Base-by-base conservation (phyloP, 2,329 filamentous ascomycete genomes). In the Lachnellula subtilissima region DNA sequence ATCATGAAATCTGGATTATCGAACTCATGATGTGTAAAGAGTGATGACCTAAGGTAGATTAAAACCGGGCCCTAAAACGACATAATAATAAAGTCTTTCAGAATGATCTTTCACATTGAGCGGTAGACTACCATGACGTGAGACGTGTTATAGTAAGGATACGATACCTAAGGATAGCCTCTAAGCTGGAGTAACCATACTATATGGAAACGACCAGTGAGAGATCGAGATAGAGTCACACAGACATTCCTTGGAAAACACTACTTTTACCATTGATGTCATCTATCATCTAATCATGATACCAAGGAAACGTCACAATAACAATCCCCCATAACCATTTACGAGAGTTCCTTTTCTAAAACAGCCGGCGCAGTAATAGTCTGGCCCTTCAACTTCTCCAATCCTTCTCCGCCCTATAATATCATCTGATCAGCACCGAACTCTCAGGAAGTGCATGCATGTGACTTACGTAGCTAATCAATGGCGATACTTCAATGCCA, bases 391-490 rank as follows among this genome's bases (percentile, higher is more conserved):
- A 83, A 71, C 39, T 77, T 73, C 55, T 83, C 81, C 7, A 88
- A 72, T 35, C 83, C 84, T 71, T 87, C 85, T 56, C 85, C 85
- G 56, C 78, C 80, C 82, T 84, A 58, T 61, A 74, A 52, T 74
- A 76, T 60, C 79, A 84, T 43, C 81, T 60, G 79, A 84, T 43
- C 81, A 82, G 58, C 85, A 74, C 7, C 15, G 9, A 48, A 11
- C 35, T 60, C 48, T n/a, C 23, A 22, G 36, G 45, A 40, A 25
- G 1, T 55, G 25, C 14, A 17, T 37, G 52, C 42, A 48, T 39
- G 52, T 50, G 52, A 88, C 90, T 84, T 84, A 95, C 91, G 71
- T 99, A 99, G 82, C 91, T 97, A 71, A 95, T 88, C 67, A 96
- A 77, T 39, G 94, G 94, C 53, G 91, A 96, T 17, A 99, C 85